Evolutionary conservation across 495 filamentous ascomycete species (phyloP), one percentile per base, ranked within the genome.

Genomic region (Lophium mytilinum): DNA sequence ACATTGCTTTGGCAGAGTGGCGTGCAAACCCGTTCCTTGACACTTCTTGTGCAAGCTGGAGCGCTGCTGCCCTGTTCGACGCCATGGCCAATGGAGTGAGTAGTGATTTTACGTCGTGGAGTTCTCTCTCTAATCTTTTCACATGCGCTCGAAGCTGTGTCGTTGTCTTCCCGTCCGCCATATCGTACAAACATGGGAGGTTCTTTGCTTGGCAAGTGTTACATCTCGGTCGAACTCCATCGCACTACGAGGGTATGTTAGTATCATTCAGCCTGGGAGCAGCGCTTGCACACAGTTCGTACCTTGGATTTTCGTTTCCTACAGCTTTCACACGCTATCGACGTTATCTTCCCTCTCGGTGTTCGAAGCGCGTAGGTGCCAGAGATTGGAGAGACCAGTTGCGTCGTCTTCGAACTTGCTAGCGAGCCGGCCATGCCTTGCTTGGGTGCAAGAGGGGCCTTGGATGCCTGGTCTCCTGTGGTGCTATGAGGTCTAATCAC

Each of bases 41-140:
- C 52, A 64, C 45, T 21, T 64, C 56, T 36, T 36, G 56, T 10
- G 61, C 61, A 53, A 46, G 60, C 15, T 30, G 49, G 9, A 53
- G 37, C n/a, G 57, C 61, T 14, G 48, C 41, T 17, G 47, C 35
- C 30, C 52, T 46, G 34, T 64, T 50, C 24, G 61, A 52, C 14
- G 61, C 48, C 50, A 57, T 50, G 18, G 56, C 52, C n/a, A 64
- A 46, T 40, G 57, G 50, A 9, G 61, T 52, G 1, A 64, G 53
- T 19, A 64, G 53, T 24, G 61, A 64, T 34, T 64, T 64, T 41
- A 64, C 55, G 53, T 60, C 61, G 37, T 64, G 56, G 12, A 64
- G 49, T 36, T 64, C 61, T 43, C 52, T 64, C 33, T 51, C 61
- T n/a, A 59, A 41, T 40, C 61, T 40, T 42, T 48, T 56, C 2